Base-by-base conservation (phyloP, 1,284 basidiomycete species). In the Chiua sp. region DNA sequence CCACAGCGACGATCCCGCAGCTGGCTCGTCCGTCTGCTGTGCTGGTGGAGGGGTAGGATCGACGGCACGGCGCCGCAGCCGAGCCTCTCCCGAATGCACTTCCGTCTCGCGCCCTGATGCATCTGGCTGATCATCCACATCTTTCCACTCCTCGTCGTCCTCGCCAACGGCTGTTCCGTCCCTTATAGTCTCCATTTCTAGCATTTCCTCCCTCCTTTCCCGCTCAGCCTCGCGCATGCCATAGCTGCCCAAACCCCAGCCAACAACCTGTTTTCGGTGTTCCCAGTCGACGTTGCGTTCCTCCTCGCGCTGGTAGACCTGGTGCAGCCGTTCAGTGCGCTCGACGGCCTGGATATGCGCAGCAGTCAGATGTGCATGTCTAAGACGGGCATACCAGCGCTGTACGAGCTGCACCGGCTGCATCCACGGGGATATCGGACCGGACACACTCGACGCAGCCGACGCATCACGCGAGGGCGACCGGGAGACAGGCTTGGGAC, bases 211-310 rank as follows among this genome's bases (percentile, higher is more conserved):
- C 44, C 57, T 66, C 60, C 67, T 64, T 56, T 67, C 71, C 47
- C 71, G 64, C 53, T 64, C 67, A 4, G 60, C 63, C 56, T 74
- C 69, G 59, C 85, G 79, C 71, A 90, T 78, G 26, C 86, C 87
- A 68, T 87, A 91, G 59, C 84, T 86, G 2, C 91, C 90, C 37
- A 93, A 74, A 0, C 88, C 88, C 90, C 91, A 93, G 2, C 87
- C 87, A 22, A 79, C 75, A 22, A 73, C 71, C 20, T 23, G 64
- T 8, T 51, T 54, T 8, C 64, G 66, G 22, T 67, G 69, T 28
- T 60, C 67, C 47, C 75, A 69, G 32, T 66, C 65, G 18, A 68
- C 55, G 56, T 74, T 67, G 4, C 65, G 68, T 28, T 59, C 66
- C 5, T 76, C 78, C 37, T 80, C 79, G 15, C 79, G 69, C 52